Conservation (phyloP, 257 asterid genomes). For the Solanum boliviense region DNA sequence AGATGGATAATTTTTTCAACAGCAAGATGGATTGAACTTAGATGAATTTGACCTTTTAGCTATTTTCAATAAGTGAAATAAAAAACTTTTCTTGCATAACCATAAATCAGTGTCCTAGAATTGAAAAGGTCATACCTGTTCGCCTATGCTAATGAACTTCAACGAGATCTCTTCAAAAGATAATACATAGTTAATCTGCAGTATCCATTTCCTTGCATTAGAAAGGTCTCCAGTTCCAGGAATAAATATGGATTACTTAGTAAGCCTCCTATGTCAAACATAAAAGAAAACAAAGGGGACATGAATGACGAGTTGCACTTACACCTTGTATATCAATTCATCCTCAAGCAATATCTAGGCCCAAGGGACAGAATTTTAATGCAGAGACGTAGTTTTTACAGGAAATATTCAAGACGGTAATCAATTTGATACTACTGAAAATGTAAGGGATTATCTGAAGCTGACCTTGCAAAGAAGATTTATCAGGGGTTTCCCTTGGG, state of each 20-base stretch:
- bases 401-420: background rate
- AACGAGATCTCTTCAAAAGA: slow-evolving; percentile 92
- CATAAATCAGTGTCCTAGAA: background rate
- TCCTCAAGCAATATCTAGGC: no score
- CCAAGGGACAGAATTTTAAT: background rate
- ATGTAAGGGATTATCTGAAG: background rate
- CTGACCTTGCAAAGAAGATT: background rate
- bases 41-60: background rate
- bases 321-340: no score
- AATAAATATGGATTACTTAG: background rate
- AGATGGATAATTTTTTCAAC: background rate
- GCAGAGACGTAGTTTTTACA: background rate
- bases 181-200: slow-evolving; percentile 83
- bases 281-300: background rate
- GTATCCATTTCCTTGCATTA: slow-evolving; percentile 22
- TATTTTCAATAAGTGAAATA: background rate
- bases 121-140: slow-evolving; percentile 52
- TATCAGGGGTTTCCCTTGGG: background rate
- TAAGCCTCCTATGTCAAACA: background rate
- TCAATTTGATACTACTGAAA: background rate
- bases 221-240: slow-evolving; percentile 2
- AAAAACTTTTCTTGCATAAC: background rate
- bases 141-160: slow-evolving; percentile 91
- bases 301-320: background rate
- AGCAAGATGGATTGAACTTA: background rate